Conservation (phyloP, 345 rosid genomes). For the Eucalyptus erythrocorys region DNA sequence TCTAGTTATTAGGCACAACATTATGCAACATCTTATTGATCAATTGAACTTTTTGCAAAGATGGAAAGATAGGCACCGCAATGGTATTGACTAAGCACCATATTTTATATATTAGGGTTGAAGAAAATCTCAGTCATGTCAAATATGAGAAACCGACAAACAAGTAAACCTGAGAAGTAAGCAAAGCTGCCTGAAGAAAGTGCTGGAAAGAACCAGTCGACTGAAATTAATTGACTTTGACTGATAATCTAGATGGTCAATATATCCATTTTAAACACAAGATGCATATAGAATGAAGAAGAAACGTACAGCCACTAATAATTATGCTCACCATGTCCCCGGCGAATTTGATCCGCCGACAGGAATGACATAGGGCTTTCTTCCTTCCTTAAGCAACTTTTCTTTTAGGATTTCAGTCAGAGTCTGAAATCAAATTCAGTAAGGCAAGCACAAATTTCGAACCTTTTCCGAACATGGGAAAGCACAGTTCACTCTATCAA, state of each 20-base stretch:
- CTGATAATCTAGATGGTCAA: not conserved
- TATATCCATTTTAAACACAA: not conserved
- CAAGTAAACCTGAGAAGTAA: not conserved
- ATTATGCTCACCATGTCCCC: slow-evolving; percentile 77
- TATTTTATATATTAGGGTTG: not conserved
- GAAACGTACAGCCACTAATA: not conserved
- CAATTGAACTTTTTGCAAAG: not conserved
- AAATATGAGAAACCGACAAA: not conserved
- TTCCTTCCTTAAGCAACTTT: slow-evolving; percentile 41
- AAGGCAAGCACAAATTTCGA: not conserved
- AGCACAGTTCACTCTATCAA: not conserved
- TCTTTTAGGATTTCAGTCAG: slow-evolving; percentile 64
- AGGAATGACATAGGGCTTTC: slow-evolving; percentile 84
- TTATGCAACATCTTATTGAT: not conserved
- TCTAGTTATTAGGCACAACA: not conserved
- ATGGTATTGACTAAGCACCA: not conserved
- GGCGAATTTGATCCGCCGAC: slow-evolving; percentile 90
- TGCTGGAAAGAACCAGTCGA: not conserved
- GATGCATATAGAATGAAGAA: not conserved
- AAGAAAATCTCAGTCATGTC: not conserved
- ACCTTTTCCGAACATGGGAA: not conserved
- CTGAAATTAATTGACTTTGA: not conserved
- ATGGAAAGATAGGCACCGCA: not conserved
- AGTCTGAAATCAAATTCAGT: slow-evolving; percentile 28
- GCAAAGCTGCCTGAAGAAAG: not conserved